Conservation (phyloP, 2,329 filamentous ascomycete genomes). For the Sporothrix schenckii region DNA sequence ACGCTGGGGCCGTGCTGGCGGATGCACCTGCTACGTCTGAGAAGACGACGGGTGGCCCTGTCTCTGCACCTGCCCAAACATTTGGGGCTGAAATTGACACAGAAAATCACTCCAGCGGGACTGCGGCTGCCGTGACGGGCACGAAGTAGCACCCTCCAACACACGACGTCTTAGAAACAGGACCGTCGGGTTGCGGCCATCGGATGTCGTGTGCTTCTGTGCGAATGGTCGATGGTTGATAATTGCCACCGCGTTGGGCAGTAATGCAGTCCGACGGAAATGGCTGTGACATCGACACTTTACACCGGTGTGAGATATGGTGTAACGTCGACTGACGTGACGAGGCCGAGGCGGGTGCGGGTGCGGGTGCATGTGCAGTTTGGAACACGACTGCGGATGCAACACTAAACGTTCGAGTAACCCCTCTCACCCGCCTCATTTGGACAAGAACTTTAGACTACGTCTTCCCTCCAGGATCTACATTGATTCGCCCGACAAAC, state of each 20-base stretch:
- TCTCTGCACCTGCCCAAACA: not conserved
- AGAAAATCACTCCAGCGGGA: not conserved
- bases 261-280: constrained; percentile 6
- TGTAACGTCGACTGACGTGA: not conserved
- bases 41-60: not conserved
- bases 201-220: not conserved
- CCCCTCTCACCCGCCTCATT: not conserved
- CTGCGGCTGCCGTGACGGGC: not conserved
- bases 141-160: not conserved
- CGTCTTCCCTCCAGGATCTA: not conserved
- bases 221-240: not conserved
- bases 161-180: not conserved
- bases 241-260: not conserved
- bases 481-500: not conserved
- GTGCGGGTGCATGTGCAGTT: not conserved
- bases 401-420: not conserved
- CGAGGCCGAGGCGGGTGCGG: not conserved
- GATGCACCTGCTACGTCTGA: not conserved
- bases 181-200: not conserved
- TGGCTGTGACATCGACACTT: not conserved
- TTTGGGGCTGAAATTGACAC: not conserved
- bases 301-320: constrained; percentile 1
- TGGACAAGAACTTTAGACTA: not conserved
- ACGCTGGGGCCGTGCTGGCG: not conserved
- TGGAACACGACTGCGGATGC: not conserved